Evolutionary conservation across 2,329 filamentous ascomycete species (phyloP), one percentile per base, ranked within the genome.

Genomic region (Saccharata proteae): DNA sequence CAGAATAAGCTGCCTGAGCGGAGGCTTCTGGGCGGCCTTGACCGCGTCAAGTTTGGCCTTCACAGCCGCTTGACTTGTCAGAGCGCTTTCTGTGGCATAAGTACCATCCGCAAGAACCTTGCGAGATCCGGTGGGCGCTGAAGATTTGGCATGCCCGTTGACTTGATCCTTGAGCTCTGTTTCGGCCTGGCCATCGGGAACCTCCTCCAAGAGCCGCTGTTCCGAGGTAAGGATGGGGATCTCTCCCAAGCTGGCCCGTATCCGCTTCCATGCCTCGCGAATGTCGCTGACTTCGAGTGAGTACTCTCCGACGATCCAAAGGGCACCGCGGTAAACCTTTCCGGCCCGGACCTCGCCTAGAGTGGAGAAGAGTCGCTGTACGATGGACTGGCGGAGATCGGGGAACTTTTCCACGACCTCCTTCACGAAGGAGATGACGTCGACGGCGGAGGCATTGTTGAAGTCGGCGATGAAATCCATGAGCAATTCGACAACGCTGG

Each of bases 401-500:
- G 90, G 90, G 65, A 96, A 98, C 51, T 93, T 93, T 61, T 98
- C 90, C 5, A 96, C 88, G 3, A 98, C 90, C 55, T 98, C 90
- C 61, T 98, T 98, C 41, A 98, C 86, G 51, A 98, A 98, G 34
- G 84, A 86, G 51, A 98, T 96, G 32, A 98, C 88, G 57, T 98
- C 90, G 17, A 98, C 83, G 1, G 90, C 90, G 2, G 88, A 93
- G 26, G 82, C 80, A 51, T 93, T 94, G 65, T 93, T 96, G 56
- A 96, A 94, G 56, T 98, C 90, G 30, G 82, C 84, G 49, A 98
- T 94, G 54, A 96, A 96, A 58, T 98, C 90, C 90, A 98, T 98
- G 32, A 98, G 71, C 26, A 94, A 72, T 42, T 90, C 90, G 33
- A 98, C 90, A 11, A 98, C 90, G 51, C 84, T 96, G 26, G 88